Base-by-base conservation (phyloP, 768 basidiomycete genomes). In the Calocybe cyanea region DNA sequence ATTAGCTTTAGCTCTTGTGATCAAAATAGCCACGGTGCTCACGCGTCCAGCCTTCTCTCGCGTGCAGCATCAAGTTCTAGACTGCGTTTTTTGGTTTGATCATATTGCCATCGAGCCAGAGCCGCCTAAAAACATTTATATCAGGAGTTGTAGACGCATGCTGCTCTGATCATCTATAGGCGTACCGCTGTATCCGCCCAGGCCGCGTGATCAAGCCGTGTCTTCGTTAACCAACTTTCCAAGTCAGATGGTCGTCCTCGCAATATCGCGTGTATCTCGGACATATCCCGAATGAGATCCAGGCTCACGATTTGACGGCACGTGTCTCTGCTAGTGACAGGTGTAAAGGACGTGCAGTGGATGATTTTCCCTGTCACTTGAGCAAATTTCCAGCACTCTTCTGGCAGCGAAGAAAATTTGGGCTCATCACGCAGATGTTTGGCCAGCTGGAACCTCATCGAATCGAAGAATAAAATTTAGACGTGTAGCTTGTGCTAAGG, bases 1-100 rank as follows among this genome's bases (percentile, higher is more conserved):
- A 50, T 50, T 17, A 53, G 48, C 24, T 9, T 21, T 5, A 20
- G 18, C 9, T 25, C 46, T 25, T 25, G 40, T 41, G n/a, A 35
- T 21, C 20, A 37, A 15, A 43, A 11, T 13, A 8, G 33, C 20
- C 14, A 35, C 14, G 51, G n/a, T 11, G n/a, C 70, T 55, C 46
- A 72, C 70, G 62, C 69, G 19, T 67, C 56, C 41, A 65, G 60
- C 41, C 69, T 63, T 44, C 63, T 61, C 11, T 66, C 58, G 18
- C 70, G 63, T 31, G 64, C 54, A 44, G 64, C 58, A 8, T 63
- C 65, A 15, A 70, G 61, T 43, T 69, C 65, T 25, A 62, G 57
- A 9, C 66, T 62, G 31, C 70, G 64, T 44, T 60, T 65, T 43
- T 50, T 64, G 2, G 59, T 61, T 33, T 67, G 67, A 15, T 46